A percentile compares a stretch with the other conserved stretches of the same genome.
Evolutionary conservation across 2,329 filamentous ascomycete species (phyloP).

Genomic region (Cladosporium sp.): DNA sequence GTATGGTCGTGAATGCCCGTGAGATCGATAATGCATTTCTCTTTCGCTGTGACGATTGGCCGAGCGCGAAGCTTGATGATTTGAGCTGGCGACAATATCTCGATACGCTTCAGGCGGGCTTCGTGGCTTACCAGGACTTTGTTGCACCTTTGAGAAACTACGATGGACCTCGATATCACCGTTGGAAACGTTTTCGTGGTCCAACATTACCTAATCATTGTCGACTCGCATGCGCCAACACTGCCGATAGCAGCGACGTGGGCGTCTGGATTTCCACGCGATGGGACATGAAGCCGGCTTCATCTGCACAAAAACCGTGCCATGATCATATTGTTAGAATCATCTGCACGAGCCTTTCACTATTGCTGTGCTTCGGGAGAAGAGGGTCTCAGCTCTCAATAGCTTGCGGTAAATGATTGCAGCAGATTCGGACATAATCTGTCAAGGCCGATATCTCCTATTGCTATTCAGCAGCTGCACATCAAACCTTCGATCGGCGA

Average conservation of each 20-base stretch:
- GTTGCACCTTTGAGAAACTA: neutral
- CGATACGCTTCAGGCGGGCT: neutral
- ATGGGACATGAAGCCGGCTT: neutral
- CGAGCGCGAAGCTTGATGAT: neutral
- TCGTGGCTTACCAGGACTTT: neutral
- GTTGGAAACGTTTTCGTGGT: neutral
- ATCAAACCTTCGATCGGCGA: neutral
- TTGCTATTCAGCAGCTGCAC: neutral
- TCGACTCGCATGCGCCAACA: neutral
- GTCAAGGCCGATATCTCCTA: neutral
- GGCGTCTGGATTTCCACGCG: too few relatives aligned
- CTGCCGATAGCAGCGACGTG: neutral
- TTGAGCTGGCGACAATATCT: neutral
- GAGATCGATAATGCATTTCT: neutral
- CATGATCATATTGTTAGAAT: neutral
- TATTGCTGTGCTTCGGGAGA: neutral
- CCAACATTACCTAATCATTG: neutral
- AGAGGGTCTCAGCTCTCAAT: neutral
- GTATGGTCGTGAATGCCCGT: neutral
- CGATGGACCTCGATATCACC: neutral
- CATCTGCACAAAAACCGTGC: neutral
- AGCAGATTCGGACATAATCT: neutral
- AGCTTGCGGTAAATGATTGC: neutral
- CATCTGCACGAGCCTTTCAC: neutral
- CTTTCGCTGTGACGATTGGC: neutral